Evolutionary conservation across 2,329 filamentous ascomycete species (phyloP), one percentile per base, ranked within the genome.

Genomic region (Fusarium ambrosium): DNA sequence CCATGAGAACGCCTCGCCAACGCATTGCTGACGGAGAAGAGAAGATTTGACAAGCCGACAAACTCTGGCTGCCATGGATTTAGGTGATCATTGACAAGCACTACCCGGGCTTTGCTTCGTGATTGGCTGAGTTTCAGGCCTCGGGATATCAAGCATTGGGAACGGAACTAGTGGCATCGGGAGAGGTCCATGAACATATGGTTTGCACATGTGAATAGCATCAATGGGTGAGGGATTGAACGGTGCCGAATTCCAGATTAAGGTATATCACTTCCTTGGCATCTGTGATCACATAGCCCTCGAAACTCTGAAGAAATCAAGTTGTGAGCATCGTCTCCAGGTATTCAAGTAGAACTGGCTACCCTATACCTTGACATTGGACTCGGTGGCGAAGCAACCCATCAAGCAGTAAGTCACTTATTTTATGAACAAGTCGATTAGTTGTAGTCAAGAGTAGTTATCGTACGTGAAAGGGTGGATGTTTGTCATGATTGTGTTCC

Each of bases 1-100:
- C 63, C 36, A 59, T 24, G 32, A 39, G n/a, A 37, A 48, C 60
- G 45, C 32, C 41, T 71, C 48, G 27, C 34, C 56, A 59, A 41
- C 36, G 56, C 34, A 59, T 29, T 37, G 55, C 55, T 58, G 55
- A 24, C 36, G 16, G 9, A 29, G 29, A n/a, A 36, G 39, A 34
- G 22, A 48, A 48, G 22, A 48, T 14, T 48, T 34, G 55, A 39
- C 37, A 13, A 36, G 27, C 24, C 37, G 37, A 16, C 11, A 27
- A 37, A 24, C 55, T 59, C 32, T 59, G 34, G 55, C 32, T 37
- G 34, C 32, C 22, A 20, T 37, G 32, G 34, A 24, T 29, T 14
- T 13, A 10, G 20, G n/a, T 59, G 34, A 37, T 41, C 22, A 55
- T 55, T 55, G 48, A 55, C 48, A 27, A 32, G 48, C 27, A 32